Base-by-base conservation (phyloP, 2,329 filamentous ascomycete genomes). In the Sodiomyces alkalinus region DNA sequence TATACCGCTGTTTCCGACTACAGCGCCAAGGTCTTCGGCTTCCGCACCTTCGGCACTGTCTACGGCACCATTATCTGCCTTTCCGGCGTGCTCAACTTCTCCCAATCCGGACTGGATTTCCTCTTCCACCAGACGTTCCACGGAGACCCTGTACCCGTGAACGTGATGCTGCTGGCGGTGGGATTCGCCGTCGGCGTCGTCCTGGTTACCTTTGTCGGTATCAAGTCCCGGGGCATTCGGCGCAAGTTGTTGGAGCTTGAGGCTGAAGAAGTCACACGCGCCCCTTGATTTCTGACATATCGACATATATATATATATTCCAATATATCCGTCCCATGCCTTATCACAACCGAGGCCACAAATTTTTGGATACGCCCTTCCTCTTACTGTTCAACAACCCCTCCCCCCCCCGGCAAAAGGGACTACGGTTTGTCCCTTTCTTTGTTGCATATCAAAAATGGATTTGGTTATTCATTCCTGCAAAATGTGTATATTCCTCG, bases 1-100 rank as follows among this genome's bases (percentile, higher is more conserved):
- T 93, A 93, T 56, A 92, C 83, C 1, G 74, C 82, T 6, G 80
- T 93, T 33, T 87, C 78, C 33, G 85, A 93, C 55, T 92, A 92
- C 50, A 70, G 73, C 13, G 83, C 82, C 35, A 92, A 92, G 54
- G 83, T 93, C 19, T 93, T 93, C 48, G 85, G 85, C 11, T 92
- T 92, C 55, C 67, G 74, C 35, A 92, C 83, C 0, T 93, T 93
- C 41, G 86, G 85, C 25, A 92, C 81, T 32, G 83, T 94, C n/a
- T 93, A 93, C 51, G 85, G 85, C 8, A 64, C 86, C 13, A 80
- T 92, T 39, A 92, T 93, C 41, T 92, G 81, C 51, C 56, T 90
- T 2, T 77, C 83, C 0, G 85, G 86, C 1, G 49, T 93, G 1
- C 65, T 85, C 44, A 92, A 92, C 52, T 86, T 94, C 44, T 70